Evolutionary conservation across 75 land plant genomes (phyloP), one percentile per base, ranked within the genome.

Genomic region (Picea sitchensis): DNA sequence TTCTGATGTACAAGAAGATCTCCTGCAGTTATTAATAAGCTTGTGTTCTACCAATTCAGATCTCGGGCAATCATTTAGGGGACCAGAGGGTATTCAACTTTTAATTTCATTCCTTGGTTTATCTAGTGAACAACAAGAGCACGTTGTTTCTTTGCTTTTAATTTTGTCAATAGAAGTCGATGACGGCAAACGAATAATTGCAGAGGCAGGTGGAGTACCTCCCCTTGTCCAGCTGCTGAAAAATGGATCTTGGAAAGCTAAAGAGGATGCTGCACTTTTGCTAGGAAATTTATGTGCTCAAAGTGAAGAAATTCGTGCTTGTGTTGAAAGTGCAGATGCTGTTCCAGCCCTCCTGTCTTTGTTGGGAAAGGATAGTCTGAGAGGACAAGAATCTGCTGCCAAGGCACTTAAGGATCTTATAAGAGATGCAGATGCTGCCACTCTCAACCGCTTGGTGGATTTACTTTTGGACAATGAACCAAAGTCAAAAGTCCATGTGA

Each of bases 181-280:
- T 84, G 95, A 94, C 56, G 92, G 97, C 85, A 96, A 96, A 69
- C 94, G 99, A 97, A 95, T 97, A 44, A 92, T 96, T n/a, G 85
- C 89, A 44, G 87, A 87, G 51, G 89, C 87, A n/a, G 89, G 89
- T n/a, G 89, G 89, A 9, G 85, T 87, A 23, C 89, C 89, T 34
- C 89, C 87, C 4, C 77, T 87, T 58, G 89, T 87, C 9, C 89
- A 87, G 14, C 79, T 87, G 14, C 84, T 87, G 13, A 82, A 85
- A 73, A 76, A 77, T 26, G 87, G 89, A 2, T 87, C 89, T 1
- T 59, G 57, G 15, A 87, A 87, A 65, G 89, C 89, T 20, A 87
- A 87, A 51, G 89, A 87, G 59, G 87, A 87, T 60, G 77, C 87
- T 20, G 89, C 89, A 20, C 76, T 80, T 68, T 65, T 87, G n/a